phyloP scores from a whole-genome alignment of 805 yeast genomes.

The Metschnikowia baotianmanensis region DNA sequence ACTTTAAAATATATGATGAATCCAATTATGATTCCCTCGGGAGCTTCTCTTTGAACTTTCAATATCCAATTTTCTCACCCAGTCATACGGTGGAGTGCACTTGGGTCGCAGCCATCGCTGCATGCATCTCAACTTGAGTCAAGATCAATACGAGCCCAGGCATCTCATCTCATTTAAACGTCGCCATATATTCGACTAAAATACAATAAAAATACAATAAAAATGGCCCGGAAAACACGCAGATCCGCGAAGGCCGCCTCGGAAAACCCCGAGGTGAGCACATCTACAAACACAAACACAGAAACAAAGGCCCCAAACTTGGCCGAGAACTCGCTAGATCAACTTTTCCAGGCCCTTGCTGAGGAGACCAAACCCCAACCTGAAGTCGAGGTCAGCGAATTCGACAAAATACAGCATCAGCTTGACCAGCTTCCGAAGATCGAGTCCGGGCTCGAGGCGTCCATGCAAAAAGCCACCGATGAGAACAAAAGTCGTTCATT shows the following conservation, averaged over 20 bases:
- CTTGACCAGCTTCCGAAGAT: slow-evolving; percentile 42
- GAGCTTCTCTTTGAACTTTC: too few relatives aligned
- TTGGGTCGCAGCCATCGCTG: slow-evolving; percentile 1
- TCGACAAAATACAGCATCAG: slow-evolving; percentile 35
- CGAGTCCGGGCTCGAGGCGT: slow-evolving; percentile 27
- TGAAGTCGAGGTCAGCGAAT: slow-evolving; percentile 14
- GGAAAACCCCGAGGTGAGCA: slow-evolving; percentile 26
- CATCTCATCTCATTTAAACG: not conserved
- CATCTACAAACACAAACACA: slow-evolving; percentile 7
- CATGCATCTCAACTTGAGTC: too few relatives aligned
- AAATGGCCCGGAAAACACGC: slow-evolving; percentile 17
- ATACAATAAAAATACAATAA: slow-evolving; percentile 8
- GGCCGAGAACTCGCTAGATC: slow-evolving; percentile 27
- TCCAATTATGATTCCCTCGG: too few relatives aligned
- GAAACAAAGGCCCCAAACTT: slow-evolving; percentile 3
- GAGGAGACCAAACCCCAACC: slow-evolving; percentile 21
- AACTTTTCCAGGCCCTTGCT: slow-evolving; percentile 30
- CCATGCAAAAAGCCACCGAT: slow-evolving; percentile 12
- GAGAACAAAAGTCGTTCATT: slow-evolving; percentile 17
- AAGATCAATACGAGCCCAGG: not conserved
- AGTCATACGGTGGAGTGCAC: slow-evolving; percentile 1
- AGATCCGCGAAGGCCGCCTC: slow-evolving; percentile 20
- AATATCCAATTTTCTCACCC: too few relatives aligned
- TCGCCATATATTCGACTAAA: not conserved
- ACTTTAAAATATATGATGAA: too few relatives aligned